Evolutionary conservation across 2,329 filamentous ascomycete species (phyloP), one percentile per base, ranked within the genome.

Genomic region (Emergomyces orientalis): DNA sequence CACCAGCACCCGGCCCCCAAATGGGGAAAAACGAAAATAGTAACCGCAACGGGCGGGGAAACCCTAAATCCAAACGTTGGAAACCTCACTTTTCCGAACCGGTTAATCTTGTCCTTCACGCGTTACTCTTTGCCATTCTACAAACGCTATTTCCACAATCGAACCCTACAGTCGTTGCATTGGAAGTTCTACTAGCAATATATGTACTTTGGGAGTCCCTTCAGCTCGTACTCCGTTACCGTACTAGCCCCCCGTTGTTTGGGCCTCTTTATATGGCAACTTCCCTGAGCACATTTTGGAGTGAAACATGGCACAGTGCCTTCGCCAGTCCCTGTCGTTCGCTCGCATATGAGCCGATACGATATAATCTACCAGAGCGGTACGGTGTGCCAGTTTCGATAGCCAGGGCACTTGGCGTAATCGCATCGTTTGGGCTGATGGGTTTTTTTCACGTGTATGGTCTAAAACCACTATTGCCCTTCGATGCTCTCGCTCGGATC

Each of bases 271-370:
- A 77, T 62, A 65, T 69, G 11, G 71, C 71, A 6, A 71, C 76
- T 61, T 75, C 73, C 52, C 65, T 77, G 43, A 69, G 70, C 1
- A 72, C 71, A 2, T 77, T 76, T 61, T 78, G 76, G 76, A 75
- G 70, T 17, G 75, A 77, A 64, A 77, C 74, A 22, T 78, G 76
- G 76, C 76, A 78, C 59, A 78, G 76, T 60, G 74, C 71, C 0
- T 78, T 78, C 64, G 71, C 75, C 8, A 71, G 75, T 37, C 76
- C 76, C 0, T 77, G 75, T 54, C 71, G 71, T 6, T 74, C 71
- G 7, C 69, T 78, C n/a, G 74, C 73, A 8, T 78, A 78, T 60
- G 65, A 64, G 0, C 76, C 76, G 4, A 65, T 76, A 27, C 69
- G 74, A n/a, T 67, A 69, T 25, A 61, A 66, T 1, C 70, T 78